These are phyloP conservation scores for Silybum marianum DNA, from an alignment of 129 eudicot species.

Conservation along the genomic window DNA sequence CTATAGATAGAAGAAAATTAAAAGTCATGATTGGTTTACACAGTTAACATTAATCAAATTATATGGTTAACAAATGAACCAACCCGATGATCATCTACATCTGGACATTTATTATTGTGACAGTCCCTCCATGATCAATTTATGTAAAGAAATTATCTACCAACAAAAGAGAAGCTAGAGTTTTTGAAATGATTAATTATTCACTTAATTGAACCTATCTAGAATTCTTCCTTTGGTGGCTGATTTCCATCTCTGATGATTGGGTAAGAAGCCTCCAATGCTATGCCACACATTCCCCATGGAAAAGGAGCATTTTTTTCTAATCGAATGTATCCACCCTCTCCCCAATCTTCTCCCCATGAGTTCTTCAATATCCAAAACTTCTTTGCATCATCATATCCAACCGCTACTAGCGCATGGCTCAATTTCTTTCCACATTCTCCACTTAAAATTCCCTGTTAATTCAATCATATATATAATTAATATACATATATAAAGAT, in stretches of 20 bases:
- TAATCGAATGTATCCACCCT: slow-evolving; percentile 57
- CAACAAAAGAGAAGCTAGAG: no score
- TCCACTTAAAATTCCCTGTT: slow-evolving; percentile 50
- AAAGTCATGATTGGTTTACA: no score
- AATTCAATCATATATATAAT: no score
- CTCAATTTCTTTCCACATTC: slow-evolving; percentile 53
- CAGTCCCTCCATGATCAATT: no score
- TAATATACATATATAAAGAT: background rate
- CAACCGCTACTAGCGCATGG: slow-evolving; percentile 58
- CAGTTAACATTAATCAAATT: no score
- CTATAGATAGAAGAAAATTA: no score
- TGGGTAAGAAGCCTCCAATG: slow-evolving; percentile 31
- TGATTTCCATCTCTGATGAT: background rate
- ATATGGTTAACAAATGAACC: no score
- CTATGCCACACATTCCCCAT: slow-evolving; percentile 31
- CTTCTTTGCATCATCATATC: slow-evolving; percentile 51
- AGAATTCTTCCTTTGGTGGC: background rate
- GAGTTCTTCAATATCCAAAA: slow-evolving; percentile 60
- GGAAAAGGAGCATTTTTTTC: slow-evolving; percentile 12
- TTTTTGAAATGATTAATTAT: no score
- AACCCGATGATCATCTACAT: no score
- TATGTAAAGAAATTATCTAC: no score
- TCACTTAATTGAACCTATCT: no score
- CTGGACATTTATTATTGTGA: no score
- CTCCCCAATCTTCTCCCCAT: slow-evolving; percentile 41